Evolutionary conservation across 306 rosid species (phyloP).

Genomic region (Casuarina cunninghamiana): DNA sequence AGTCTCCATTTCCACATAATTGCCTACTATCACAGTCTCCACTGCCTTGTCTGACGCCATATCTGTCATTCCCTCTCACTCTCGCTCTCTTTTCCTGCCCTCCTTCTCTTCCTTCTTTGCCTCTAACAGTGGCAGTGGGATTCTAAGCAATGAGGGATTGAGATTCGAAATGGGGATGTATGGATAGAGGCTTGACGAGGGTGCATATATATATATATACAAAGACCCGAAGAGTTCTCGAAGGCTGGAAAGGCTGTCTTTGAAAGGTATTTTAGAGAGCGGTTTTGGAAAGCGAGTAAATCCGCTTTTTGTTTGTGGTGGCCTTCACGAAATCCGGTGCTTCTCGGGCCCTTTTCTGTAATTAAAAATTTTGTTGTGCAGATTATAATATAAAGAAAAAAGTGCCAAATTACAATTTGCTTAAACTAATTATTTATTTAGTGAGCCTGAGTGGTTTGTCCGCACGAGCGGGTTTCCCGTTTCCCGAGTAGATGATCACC

Average conservation of each 20-base stretch:
- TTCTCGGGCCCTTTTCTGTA: constrained; percentile 47
- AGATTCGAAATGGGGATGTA: constrained; percentile 7
- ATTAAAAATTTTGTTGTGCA: constrained; percentile 40
- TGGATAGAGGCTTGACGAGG: constrained; percentile 9
- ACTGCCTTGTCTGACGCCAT: constrained; percentile 72
- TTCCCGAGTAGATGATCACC: constrained; percentile 47
- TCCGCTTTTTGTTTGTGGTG: constrained; percentile 30
- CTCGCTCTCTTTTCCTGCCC: not conserved
- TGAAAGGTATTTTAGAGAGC: constrained; percentile 60
- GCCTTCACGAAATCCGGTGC: constrained; percentile 34
- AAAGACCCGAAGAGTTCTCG: constrained; percentile 49
- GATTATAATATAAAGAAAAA: constrained; percentile 14
- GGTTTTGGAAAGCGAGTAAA: constrained; percentile 57
- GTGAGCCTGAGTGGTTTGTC: constrained; percentile 50
- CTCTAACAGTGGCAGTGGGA: not conserved
- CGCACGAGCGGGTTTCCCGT: constrained; percentile 73
- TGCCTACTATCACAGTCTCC: constrained; percentile 76
- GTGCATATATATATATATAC: constrained; percentile 24
- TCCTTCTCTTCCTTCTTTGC: not conserved
- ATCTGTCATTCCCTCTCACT: not conserved
- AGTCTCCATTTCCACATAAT: constrained; percentile 88
- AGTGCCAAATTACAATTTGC: not conserved
- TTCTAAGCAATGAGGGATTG: not conserved
- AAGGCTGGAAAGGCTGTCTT: constrained; percentile 47
- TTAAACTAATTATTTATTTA: constrained; percentile 24